These are phyloP conservation scores for Ophiocordyceps camponoti-leonardi DNA, from an alignment of 2,329 filamentous ascomycete genomes.

Conservation along the genomic window DNA sequence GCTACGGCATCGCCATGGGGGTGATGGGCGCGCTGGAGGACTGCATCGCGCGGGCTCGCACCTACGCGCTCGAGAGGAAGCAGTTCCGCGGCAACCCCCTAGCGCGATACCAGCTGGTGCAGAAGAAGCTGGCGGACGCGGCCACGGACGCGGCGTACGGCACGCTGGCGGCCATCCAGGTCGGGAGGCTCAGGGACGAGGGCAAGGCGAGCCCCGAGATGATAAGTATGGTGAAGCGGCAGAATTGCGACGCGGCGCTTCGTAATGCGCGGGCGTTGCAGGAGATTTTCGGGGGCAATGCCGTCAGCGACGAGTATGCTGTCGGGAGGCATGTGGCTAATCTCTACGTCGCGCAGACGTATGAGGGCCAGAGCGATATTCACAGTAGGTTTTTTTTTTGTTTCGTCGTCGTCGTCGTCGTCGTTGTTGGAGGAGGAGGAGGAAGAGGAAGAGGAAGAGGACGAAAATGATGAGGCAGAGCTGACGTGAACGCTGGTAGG, in stretches of 20 bases:
- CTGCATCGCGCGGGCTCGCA: constrained; percentile 61
- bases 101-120: constrained; percentile 89
- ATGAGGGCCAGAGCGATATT: constrained; percentile 96
- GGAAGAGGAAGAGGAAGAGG: too few relatives aligned
- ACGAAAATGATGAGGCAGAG: too few relatives aligned
- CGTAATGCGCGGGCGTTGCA: constrained; percentile 66
- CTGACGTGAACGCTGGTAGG: constrained; percentile 24
- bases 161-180: constrained; percentile 76
- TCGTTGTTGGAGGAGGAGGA: too few relatives aligned
- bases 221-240: constrained; percentile 92
- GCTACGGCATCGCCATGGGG: constrained; percentile 87
- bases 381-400: constrained; percentile 50
- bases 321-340: constrained; percentile 94
- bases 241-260: constrained; percentile 89
- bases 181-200: constrained; percentile 82
- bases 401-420: not conserved
- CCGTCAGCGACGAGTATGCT: constrained; percentile 92
- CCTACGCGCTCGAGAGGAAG: constrained; percentile 80
- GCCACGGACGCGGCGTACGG: constrained; percentile 82
- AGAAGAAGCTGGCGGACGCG: constrained; percentile 95
- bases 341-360: constrained; percentile 92
- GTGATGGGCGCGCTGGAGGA: constrained; percentile 91
- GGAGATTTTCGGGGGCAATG: constrained; percentile 94
- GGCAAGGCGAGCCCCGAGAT: constrained; percentile 83
- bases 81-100: constrained; percentile 95